These are phyloP conservation scores for Bryum argenteum DNA, from an alignment of 225 moss, liverwort and hornwort genomes.

Conservation along the genomic window DNA sequence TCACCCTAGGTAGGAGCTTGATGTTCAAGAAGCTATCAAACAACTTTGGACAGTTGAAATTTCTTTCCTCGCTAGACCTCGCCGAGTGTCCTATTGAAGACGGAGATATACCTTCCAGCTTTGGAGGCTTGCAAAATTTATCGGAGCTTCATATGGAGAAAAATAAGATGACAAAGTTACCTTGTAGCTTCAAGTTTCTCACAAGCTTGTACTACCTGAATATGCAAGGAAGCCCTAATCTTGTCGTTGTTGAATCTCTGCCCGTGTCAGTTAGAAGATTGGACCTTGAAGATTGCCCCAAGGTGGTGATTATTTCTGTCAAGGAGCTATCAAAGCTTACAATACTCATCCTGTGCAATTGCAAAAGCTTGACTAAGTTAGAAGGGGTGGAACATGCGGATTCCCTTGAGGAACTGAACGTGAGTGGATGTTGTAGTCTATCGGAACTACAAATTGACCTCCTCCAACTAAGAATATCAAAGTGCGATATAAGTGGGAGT, in stretches of 20 bases:
- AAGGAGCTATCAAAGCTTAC: conserved; percentile 18
- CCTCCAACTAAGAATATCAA: background rate
- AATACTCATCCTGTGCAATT: conserved; percentile 26
- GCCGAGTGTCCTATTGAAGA: conserved; percentile 23
- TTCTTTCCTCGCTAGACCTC: conserved; percentile 17
- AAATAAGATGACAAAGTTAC: conserved; percentile 33
- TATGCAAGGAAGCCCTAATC: conserved; percentile 13
- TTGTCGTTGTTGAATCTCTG: conserved; percentile 21
- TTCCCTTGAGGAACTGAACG: conserved; percentile 16
- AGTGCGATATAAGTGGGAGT: conserved; percentile 33
- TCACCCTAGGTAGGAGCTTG: too few relatives aligned
- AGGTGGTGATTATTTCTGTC: background rate
- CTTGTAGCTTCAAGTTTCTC: conserved; percentile 18
- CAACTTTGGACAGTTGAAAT: conserved; percentile 23
- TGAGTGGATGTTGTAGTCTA: conserved; percentile 33
- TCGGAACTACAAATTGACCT: background rate
- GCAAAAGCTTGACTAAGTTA: conserved; percentile 23
- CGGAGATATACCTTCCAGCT: conserved; percentile 18
- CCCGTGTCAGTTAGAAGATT: conserved; percentile 24
- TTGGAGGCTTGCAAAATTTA: conserved; percentile 18
- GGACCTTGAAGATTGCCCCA: conserved; percentile 25
- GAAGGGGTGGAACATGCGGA: conserved; percentile 13
- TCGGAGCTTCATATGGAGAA: conserved; percentile 6
- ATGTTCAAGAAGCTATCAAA: conserved; percentile 17
- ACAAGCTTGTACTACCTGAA: conserved; percentile 13